Conservation (phyloP, 1,284 basidiomycete species). For the Heterobasidion annosum region DNA sequence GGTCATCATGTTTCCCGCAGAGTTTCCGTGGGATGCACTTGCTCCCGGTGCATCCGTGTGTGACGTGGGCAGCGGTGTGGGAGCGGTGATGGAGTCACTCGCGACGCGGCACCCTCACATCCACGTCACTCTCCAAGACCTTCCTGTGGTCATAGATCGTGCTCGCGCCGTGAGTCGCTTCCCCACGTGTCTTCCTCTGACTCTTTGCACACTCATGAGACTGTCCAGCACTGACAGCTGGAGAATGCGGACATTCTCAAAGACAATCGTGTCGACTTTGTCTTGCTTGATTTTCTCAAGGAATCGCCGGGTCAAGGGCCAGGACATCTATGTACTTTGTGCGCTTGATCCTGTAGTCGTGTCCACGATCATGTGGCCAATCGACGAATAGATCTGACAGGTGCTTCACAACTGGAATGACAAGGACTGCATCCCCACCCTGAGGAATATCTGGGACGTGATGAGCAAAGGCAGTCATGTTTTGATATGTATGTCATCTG, state of each 20-base stretch:
- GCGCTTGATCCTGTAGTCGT: too few relatives aligned
- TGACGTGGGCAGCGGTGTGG: conserved; percentile 41
- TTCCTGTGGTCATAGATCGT: conserved; percentile 24
- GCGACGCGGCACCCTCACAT: conserved; percentile 29
- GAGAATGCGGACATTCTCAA: conserved; percentile 21
- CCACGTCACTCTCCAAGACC: conserved; percentile 35
- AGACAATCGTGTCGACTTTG: conserved; percentile 25
- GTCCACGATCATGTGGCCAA: background rate
- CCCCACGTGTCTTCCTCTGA: background rate
- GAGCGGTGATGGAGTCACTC: conserved; percentile 32
- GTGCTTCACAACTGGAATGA: conserved; percentile 21
- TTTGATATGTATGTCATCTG: conserved; percentile 12
- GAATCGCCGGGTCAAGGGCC: conserved; percentile 25
- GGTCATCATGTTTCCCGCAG: conserved; percentile 11
- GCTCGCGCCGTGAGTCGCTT: conserved; percentile 16
- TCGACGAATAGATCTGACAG: background rate
- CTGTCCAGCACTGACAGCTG: conserved; percentile 17
- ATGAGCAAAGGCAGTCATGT: conserved; percentile 14
- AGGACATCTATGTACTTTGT: conserved; percentile 38
- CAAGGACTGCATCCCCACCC: conserved; percentile 13
- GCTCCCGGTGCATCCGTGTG: conserved; percentile 25
- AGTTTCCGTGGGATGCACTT: conserved; percentile 35
- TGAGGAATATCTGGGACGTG: conserved; percentile 16
- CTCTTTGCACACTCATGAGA: background rate
- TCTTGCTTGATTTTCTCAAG: conserved; percentile 34